Evolutionary conservation across 2,329 filamentous ascomycete species (phyloP), one percentile per base, ranked within the genome.

Genomic region (Rasamsonia emersonii): DNA sequence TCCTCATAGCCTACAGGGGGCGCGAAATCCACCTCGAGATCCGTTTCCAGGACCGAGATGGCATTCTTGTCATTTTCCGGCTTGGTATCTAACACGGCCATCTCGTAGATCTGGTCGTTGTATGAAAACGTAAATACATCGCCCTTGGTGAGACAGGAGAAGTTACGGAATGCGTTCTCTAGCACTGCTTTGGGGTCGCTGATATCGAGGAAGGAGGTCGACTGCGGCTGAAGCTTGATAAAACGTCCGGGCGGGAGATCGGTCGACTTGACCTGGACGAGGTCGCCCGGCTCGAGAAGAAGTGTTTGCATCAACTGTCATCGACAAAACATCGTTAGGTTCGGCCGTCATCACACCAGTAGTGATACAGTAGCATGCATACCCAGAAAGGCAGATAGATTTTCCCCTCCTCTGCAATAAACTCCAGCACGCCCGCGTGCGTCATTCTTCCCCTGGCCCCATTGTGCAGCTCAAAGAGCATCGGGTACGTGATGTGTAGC

Each of bases 381-480:
- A 88, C 83, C 89, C 91, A 98, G 59, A 88, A 86, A 18, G 91
- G 91, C 39, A 98, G 71, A 62, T 98, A 98, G 33, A 93, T 86
- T 56, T 91, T 83, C 30, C 91, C 91, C 60, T 98, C 91, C 55
- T 98, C 91, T 3, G 91, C 91, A 35, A 94, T 91, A 54, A 98
- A 98, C 61, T 98, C 91, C 42, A 98, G 63, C 13, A 98, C 91
- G 67, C 91, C 91, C 4, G 85, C 88, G 61, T 98, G 91, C 16
- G 89, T 91, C 55, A 82, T 80, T 56, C 73, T 80, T 17, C 76
- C 76, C 54, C 79, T 80, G 40, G 81, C 77, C 15, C 88, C 86
- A 54, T 96, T 98, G 49, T 85, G 82, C 44, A 98, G 71, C 72
- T 98, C 89, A 67, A 98, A 93, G 44, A 96, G 75, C 69, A 98